Base-by-base conservation (phyloP, 2,329 filamentous ascomycete species). In the Amphichorda felina region DNA sequence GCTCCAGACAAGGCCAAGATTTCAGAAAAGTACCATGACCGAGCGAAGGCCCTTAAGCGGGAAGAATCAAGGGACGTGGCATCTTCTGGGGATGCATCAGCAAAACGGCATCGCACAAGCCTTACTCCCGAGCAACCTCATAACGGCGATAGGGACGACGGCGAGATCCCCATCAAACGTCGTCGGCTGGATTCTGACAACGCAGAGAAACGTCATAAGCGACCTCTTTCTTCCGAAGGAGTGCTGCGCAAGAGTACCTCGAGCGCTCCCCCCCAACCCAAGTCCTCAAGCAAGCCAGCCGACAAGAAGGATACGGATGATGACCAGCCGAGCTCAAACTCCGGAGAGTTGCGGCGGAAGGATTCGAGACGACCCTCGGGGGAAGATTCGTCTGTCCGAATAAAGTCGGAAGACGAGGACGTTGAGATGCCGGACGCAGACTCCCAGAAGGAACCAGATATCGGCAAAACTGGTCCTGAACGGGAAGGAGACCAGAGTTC, bases 61-160 rank as follows among this genome's bases (percentile, higher is more conserved):
- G 73, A 79, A 41, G 72, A 75, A 41, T 74, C 72, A 4, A 66
- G 65, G 35, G 75, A 79, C 40, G 50, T 68, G 10, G 63, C 64
- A 8, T 59, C 66, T 31, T 59, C 65, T 7, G 62, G 64, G 11
- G 74, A 78, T 18, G 59, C 55, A 35, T 56, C 69, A 6, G 51
- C 60, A n/a, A 80, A 79, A 50, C 62, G 75, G 29, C 70, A 71
- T 45, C 64, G 75, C 19, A 61, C 63, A 21, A 80, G 75, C 43
- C 63, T 67, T 34, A 77, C 75, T 1, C 74, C 75, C 2, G 70
- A 75, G 19, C 51, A 53, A 27, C 60, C 61, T n/a, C 68, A 63
- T 39, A 59, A 63, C 15, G 59, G 56, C 2, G 70, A 74, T 11
- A 74, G 70, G 44, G 72, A 75, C 22, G 60, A 63, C 21, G 49